Evolutionary conservation across 2,329 filamentous ascomycete genomes (phyloP), one percentile per base, ranked within the genome.

Genomic region (Neopestalotiopsis sp.): DNA sequence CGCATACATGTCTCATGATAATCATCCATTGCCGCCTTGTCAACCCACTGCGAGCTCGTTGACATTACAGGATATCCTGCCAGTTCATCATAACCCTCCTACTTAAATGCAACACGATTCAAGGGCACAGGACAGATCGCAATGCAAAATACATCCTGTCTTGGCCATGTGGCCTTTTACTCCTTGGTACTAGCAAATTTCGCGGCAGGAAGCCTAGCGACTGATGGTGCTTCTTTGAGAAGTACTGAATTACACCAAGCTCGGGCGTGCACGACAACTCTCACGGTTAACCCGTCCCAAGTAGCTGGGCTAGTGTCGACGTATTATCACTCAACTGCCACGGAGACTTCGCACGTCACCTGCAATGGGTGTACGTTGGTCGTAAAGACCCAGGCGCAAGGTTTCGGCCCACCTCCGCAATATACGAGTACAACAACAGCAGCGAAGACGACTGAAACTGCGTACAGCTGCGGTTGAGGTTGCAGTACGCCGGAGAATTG

Each of bases 241-340:
- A 20, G 17, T 17, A 24, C 45, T n/a, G 3, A 9, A 3, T 53
- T 20, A 3, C 45, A 24, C n/a, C 30, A 13, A 40, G 13, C 28
- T 20, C 59, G 59, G 28, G 32, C 61, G 3, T 64, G 61, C 61
- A 64, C 42, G 4, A 64, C 40, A 10, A 64, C 61, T 1, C 38
- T 64, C 20, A 64, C 61, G 3, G 12, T 64, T n/a, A 64, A 64
- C 40, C 61, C 61, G 20, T 14, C 42, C 17, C 61, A 64, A 32
- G 61, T 45, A 10, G 61, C 61, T 4, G 61, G 61, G 6, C 7
- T 64, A 6, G 38, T 64, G 13, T 64, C 61, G 24, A 64, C 61
- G 20, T 9, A 6, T 14, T 49, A 64, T 28, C 38, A 24, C n/a
- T 24, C n/a, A 13, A 64, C 34, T 2, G 38, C 42, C 12, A 49